These are phyloP conservation scores for Microcyclospora pomicola DNA, from an alignment of 2,329 filamentous ascomycete genomes.

Conservation along the genomic window DNA sequence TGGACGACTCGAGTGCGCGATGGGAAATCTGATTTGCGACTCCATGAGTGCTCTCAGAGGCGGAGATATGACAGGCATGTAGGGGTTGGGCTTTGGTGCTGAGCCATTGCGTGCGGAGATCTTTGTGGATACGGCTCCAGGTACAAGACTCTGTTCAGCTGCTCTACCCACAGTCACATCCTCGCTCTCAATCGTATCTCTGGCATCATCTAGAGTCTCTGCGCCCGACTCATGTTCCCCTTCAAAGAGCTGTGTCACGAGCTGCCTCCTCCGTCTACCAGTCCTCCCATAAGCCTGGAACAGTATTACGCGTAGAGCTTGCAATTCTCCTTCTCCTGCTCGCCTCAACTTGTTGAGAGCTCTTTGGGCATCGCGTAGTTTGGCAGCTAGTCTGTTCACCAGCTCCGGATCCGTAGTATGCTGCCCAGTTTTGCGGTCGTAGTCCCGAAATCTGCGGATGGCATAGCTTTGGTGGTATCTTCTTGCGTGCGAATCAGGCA, in stretches of 20 bases:
- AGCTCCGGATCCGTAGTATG: not conserved
- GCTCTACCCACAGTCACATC: not conserved
- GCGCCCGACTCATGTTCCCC: no score
- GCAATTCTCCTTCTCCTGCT: slow-evolving; percentile 43
- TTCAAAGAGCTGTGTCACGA: slow-evolving; percentile 24
- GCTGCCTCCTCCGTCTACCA: slow-evolving; percentile 37
- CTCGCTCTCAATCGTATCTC: not conserved
- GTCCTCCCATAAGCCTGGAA: slow-evolving; percentile 43
- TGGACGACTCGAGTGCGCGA: slow-evolving; percentile 18
- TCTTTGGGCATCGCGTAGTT: slow-evolving; percentile 25
- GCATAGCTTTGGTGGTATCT: slow-evolving; percentile 37
- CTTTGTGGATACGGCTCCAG: not conserved
- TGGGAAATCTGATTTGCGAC: slow-evolving; percentile 17
- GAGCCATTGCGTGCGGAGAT: not conserved
- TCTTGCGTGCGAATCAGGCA: slow-evolving; percentile 43
- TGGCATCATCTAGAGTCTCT: no score
- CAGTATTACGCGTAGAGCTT: slow-evolving; percentile 39
- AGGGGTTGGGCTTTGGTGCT: slow-evolving; percentile 6
- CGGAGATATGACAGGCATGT: slow-evolving; percentile 24
- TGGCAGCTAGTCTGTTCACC: slow-evolving; percentile 4
- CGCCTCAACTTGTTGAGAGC: slow-evolving; percentile 32
- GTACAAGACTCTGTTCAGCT: not conserved
- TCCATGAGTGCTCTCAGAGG: slow-evolving; percentile 17
- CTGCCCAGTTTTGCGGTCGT: slow-evolving; percentile 8
- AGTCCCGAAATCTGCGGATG: slow-evolving; percentile 32